Evolutionary conservation across 371 early-diverging fungal species (phyloP).

Genomic region (Choanephora cucurbitarum): DNA sequence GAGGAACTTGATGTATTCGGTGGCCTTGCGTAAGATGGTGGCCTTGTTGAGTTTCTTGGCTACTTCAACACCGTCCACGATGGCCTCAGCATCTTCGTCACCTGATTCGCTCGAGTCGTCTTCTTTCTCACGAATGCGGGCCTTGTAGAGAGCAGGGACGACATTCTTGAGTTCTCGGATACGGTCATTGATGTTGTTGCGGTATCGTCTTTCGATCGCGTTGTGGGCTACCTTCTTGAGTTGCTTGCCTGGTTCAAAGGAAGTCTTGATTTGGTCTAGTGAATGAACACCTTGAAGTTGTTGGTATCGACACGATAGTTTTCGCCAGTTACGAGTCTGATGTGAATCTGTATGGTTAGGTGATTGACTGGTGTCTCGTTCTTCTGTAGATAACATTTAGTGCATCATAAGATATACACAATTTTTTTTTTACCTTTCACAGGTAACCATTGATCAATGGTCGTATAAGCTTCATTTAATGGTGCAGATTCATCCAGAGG

Average conservation of each 20-base stretch:
- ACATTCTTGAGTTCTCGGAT: constrained; percentile 79
- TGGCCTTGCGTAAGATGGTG: constrained; percentile 79
- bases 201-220: constrained; percentile 85
- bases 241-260: constrained; percentile 19
- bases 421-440: neutral
- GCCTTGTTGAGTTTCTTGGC: constrained; percentile 87
- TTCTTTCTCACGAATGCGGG: constrained; percentile 35
- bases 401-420: too few relatives aligned
- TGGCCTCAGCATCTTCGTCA: constrained; percentile 53
- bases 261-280: constrained; percentile 1
- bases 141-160: constrained; percentile 76
- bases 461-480: constrained; percentile 12
- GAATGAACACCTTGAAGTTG: constrained; percentile 7
- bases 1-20: constrained; percentile 81
- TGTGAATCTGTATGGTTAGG: constrained; percentile 6
- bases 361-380: constrained; percentile 4
- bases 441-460: constrained; percentile 26
- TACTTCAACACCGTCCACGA: constrained; percentile 62
- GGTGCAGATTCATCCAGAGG: constrained; percentile 13
- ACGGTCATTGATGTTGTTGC: constrained; percentile 91
- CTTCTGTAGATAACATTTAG: too few relatives aligned
- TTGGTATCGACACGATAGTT: constrained; percentile 17
- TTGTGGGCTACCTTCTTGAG: constrained; percentile 87
- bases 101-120: constrained; percentile 39
- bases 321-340: constrained; percentile 20